Conservation (phyloP, 2,329 filamentous ascomycete species). For the Botrytis deweyae region DNA sequence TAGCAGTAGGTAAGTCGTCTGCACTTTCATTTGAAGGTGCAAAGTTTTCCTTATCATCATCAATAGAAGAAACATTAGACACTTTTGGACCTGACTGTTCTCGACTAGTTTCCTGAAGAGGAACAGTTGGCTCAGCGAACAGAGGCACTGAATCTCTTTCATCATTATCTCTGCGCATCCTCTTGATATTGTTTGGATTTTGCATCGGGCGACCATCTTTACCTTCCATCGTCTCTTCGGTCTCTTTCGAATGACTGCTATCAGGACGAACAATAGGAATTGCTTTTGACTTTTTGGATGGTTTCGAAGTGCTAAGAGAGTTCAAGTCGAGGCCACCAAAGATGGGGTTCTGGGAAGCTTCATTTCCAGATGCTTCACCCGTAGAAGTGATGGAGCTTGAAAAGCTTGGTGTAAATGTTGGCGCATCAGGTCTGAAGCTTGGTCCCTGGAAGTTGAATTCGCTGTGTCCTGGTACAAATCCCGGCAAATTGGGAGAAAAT, state of each 20-base stretch:
- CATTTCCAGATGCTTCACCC: slow-evolving; percentile 48
- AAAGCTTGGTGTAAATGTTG: slow-evolving; percentile 66
- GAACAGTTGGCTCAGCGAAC: slow-evolving; percentile 61
- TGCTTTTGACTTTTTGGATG: slow-evolving; percentile 73
- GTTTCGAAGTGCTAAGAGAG: slow-evolving; percentile 61
- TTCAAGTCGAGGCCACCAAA: slow-evolving; percentile 69
- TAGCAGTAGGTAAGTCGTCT: slow-evolving; percentile 26
- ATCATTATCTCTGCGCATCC: slow-evolving; percentile 62
- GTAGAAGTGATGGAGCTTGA: slow-evolving; percentile 48
- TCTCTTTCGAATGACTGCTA: slow-evolving; percentile 47
- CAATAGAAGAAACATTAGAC: slow-evolving; percentile 19
- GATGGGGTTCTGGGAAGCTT: slow-evolving; percentile 51
- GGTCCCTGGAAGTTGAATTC: slow-evolving; percentile 70
- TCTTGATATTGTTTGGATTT: slow-evolving; percentile 69
- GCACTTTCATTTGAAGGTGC: slow-evolving; percentile 28
- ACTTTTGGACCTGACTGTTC: slow-evolving; percentile 39
- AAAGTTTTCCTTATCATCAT: slow-evolving; percentile 39
- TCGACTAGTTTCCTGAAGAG: slow-evolving; percentile 39
- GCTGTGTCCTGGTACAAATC: slow-evolving; percentile 66
- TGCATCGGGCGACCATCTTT: slow-evolving; percentile 62
- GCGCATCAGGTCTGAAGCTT: slow-evolving; percentile 74
- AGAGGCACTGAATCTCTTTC: slow-evolving; percentile 72
- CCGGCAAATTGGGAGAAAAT: slow-evolving; percentile 27
- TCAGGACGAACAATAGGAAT: slow-evolving; percentile 75
- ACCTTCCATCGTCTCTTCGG: slow-evolving; percentile 49